Percentiles rank a stretch among this genome's conserved stretches.
Evolutionary conservation across 2,329 filamentous ascomycete genomes (phyloP).

Genomic region (Diaporthe humulicola): DNA sequence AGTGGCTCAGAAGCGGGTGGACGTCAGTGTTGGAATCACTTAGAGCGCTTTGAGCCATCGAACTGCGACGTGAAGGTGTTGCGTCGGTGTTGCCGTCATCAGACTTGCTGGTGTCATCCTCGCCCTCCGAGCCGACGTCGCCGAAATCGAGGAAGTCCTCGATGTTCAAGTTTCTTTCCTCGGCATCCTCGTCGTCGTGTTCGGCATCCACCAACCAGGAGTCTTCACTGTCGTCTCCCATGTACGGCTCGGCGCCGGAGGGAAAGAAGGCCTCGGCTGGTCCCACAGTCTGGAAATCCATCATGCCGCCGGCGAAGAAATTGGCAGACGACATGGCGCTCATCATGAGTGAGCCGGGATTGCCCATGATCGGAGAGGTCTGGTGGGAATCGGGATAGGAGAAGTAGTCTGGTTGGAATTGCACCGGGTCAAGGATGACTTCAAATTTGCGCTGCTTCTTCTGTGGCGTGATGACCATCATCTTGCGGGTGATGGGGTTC

Average conservation of each 20-base stretch:
- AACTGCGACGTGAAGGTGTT: constrained; percentile 61
- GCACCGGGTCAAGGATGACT: constrained; percentile 67
- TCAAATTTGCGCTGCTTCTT: constrained; percentile 52
- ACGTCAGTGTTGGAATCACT: constrained; percentile 59
- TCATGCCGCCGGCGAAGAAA: constrained; percentile 65
- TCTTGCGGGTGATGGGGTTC: constrained; percentile 69
- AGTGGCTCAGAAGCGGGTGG: constrained; percentile 72
- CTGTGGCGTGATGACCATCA: constrained; percentile 74
- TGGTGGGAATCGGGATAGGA: constrained; percentile 51
- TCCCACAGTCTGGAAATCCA: constrained; percentile 76
- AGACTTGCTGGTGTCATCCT: constrained; percentile 62
- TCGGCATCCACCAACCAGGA: constrained; percentile 49
- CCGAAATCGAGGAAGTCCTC: constrained; percentile 81
- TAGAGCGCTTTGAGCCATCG: constrained; percentile 57
- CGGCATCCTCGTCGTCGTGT: constrained; percentile 66
- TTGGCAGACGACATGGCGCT: constrained; percentile 75
- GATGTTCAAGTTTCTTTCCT: constrained; percentile 73
- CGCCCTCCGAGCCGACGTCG: constrained; percentile 71
- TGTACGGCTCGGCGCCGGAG: constrained; percentile 70
- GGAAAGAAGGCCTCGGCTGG: constrained; percentile 83
- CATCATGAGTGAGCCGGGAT: constrained; percentile 83
- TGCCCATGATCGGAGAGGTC: constrained; percentile 71
- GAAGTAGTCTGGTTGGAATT: constrained; percentile 64
- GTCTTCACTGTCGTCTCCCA: constrained; percentile 65
- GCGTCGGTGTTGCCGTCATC: constrained; percentile 62